These are phyloP conservation scores for Cephaloascus albidus DNA, from an alignment of 805 yeast species.

Conservation along the genomic window DNA sequence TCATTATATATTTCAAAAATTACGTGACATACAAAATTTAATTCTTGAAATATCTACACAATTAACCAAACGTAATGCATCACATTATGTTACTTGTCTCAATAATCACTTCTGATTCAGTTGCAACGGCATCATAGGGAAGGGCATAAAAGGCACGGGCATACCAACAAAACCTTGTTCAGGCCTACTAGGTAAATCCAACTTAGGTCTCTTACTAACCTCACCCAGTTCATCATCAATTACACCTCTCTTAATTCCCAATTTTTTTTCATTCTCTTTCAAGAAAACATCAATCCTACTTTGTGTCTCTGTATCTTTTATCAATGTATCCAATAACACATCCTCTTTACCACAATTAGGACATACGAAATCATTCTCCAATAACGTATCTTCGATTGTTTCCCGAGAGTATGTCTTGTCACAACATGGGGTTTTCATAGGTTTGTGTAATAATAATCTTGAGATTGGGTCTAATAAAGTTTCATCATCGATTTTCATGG, in stretches of 20 bases:
- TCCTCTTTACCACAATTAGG: slow-evolving; percentile 78
- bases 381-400: slow-evolving; percentile 53
- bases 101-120: too few species aligned
- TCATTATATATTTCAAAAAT: too few species aligned
- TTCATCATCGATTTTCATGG: slow-evolving; percentile 45
- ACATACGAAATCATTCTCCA: slow-evolving; percentile 83
- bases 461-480: slow-evolving; percentile 65
- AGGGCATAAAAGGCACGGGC: too few species aligned
- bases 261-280: slow-evolving; percentile 19
- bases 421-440: slow-evolving; percentile 83
- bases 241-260: slow-evolving; percentile 13
- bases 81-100: too few species aligned
- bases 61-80: too few species aligned
- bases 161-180: too few species aligned
- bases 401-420: slow-evolving; percentile 45
- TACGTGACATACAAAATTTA: too few species aligned
- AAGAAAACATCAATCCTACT: slow-evolving; percentile 43
- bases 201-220: slow-evolving; percentile 9
- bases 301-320: slow-evolving; percentile 51
- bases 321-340: slow-evolving; percentile 63
- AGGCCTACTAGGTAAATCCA: slow-evolving; percentile 9
- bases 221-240: slow-evolving; percentile 1
- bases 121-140: slow-evolving; percentile 4
- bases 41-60: too few species aligned
- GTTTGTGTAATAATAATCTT: slow-evolving; percentile 53